Evolutionary conservation across 257 asterid species (phyloP).

Genomic region (Thymus mandschuricus): DNA sequence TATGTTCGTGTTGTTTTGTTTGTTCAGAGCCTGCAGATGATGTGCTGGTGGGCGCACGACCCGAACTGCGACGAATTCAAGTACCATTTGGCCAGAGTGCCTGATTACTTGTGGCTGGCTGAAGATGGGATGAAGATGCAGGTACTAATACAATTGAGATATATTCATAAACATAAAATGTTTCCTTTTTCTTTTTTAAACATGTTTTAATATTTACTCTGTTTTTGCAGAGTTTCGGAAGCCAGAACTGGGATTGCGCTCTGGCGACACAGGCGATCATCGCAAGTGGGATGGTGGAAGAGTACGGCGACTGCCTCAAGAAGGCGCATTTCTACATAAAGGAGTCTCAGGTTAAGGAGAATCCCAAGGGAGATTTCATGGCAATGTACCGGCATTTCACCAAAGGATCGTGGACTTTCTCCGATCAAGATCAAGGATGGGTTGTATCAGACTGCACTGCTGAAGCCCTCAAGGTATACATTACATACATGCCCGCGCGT

Average conservation of each 20-base stretch:
- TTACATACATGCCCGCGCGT: background rate
- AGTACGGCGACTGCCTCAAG: slow-evolving; percentile 71
- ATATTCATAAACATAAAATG: too few species aligned
- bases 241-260: slow-evolving; percentile 73
- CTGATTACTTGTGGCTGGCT: slow-evolving; percentile 82
- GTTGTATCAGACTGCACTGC: slow-evolving; percentile 78
- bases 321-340: slow-evolving; percentile 75
- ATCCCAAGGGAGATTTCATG: slow-evolving; percentile 60
- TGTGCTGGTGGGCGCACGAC: slow-evolving; percentile 85
- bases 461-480: slow-evolving; percentile 61
- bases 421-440: slow-evolving; percentile 92
- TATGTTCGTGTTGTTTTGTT: background rate
- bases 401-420: slow-evolving; percentile 83
- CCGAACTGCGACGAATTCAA: slow-evolving; percentile 70
- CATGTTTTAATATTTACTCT: too few species aligned
- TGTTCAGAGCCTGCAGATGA: slow-evolving; percentile 73
- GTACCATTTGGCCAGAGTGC: slow-evolving; percentile 74
- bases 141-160: too few species aligned
- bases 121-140: slow-evolving; percentile 91
- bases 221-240: slow-evolving; percentile 63
- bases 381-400: slow-evolving; percentile 75
- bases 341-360: slow-evolving; percentile 77
- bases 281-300: slow-evolving; percentile 75
- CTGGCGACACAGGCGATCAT: slow-evolving; percentile 76
- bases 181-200: too few species aligned